These are phyloP conservation scores for Globisporangium abappressorium DNA, from an alignment of 352 stramenopile genomes.

Conservation along the genomic window DNA sequence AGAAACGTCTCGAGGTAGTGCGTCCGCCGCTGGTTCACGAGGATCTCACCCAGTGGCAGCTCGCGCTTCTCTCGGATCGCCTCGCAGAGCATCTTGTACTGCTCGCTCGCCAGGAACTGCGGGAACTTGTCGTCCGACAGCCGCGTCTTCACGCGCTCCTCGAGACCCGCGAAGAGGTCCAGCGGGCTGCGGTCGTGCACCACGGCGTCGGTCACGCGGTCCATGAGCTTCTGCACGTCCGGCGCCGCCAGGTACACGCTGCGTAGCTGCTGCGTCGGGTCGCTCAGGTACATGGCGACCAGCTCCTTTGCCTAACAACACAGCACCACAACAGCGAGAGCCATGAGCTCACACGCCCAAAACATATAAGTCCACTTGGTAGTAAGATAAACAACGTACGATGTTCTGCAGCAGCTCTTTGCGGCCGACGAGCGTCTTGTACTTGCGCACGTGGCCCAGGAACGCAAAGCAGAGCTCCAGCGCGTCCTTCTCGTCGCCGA, in stretches of 20 bases:
- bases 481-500: slow-evolving; percentile 46
- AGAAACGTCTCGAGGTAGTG: slow-evolving; percentile 57
- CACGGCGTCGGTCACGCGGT: slow-evolving; percentile 31
- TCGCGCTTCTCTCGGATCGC: slow-evolving; percentile 50
- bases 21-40: slow-evolving; percentile 54
- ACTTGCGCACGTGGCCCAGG: slow-evolving; percentile 50
- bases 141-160: slow-evolving; percentile 42
- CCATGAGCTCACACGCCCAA: background rate
- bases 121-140: slow-evolving; percentile 55
- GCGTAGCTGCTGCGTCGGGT: slow-evolving; percentile 25
- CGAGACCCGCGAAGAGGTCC: slow-evolving; percentile 62
- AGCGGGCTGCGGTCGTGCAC: slow-evolving; percentile 30
- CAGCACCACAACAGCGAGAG: background rate
- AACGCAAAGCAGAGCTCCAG: slow-evolving; percentile 61
- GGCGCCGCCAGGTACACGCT: slow-evolving; percentile 20
- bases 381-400: slow-evolving; percentile 23
- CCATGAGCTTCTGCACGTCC: slow-evolving; percentile 24
- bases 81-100: slow-evolving; percentile 56
- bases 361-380: background rate
- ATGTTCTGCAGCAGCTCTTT: slow-evolving; percentile 40
- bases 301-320: slow-evolving; percentile 46
- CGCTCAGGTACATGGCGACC: slow-evolving; percentile 32
- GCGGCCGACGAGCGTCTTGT: slow-evolving; percentile 48
- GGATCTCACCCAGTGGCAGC: slow-evolving; percentile 58
- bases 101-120: slow-evolving; percentile 37